phyloP scores from a whole-genome alignment of 352 stramenopile species.

The Pythium dissotocum region DNA sequence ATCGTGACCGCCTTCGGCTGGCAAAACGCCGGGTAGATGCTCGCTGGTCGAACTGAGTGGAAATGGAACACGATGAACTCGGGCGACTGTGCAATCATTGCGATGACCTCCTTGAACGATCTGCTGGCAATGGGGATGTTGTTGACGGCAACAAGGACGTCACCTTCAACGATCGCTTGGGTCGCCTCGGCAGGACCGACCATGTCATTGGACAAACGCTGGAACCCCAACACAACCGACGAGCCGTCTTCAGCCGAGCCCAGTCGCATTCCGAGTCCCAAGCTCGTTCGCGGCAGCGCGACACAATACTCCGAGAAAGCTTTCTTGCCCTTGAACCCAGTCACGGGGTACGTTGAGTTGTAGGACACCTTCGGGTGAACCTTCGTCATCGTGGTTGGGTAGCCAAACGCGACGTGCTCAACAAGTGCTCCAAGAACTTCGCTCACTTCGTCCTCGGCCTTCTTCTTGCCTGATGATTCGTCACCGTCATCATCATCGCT shows the following conservation, averaged over 20 bases:
- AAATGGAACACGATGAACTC: slow-evolving; percentile 83
- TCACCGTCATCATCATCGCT: slow-evolving; percentile 46
- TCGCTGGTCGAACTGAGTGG: slow-evolving; percentile 64
- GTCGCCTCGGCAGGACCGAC: slow-evolving; percentile 76
- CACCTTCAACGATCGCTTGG: slow-evolving; percentile 66
- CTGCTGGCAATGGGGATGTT: slow-evolving; percentile 52
- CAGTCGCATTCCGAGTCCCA: slow-evolving; percentile 85
- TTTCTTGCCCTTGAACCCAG: slow-evolving; percentile 41
- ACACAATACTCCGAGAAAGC: slow-evolving; percentile 82
- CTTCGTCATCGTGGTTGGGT: slow-evolving; percentile 48
- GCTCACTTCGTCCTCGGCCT: slow-evolving; percentile 65
- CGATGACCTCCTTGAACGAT: slow-evolving; percentile 78
- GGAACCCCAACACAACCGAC: slow-evolving; percentile 81
- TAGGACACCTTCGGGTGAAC: slow-evolving; percentile 44
- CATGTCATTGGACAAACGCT: slow-evolving; percentile 66
- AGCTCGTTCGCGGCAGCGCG: slow-evolving; percentile 53
- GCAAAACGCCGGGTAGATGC: slow-evolving; percentile 69
- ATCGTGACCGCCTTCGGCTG: slow-evolving; percentile 60
- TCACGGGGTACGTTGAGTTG: slow-evolving; percentile 57
- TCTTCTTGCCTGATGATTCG: slow-evolving; percentile 54
- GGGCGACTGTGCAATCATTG: slow-evolving; percentile 62
- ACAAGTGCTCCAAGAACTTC: slow-evolving; percentile 77
- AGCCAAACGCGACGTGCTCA: slow-evolving; percentile 82
- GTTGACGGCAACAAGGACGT: slow-evolving; percentile 83
- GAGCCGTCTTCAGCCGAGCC: slow-evolving; percentile 62